phyloP scores from a whole-genome alignment of 345 rosid species.

The Excoecaria cochinchinensis region DNA sequence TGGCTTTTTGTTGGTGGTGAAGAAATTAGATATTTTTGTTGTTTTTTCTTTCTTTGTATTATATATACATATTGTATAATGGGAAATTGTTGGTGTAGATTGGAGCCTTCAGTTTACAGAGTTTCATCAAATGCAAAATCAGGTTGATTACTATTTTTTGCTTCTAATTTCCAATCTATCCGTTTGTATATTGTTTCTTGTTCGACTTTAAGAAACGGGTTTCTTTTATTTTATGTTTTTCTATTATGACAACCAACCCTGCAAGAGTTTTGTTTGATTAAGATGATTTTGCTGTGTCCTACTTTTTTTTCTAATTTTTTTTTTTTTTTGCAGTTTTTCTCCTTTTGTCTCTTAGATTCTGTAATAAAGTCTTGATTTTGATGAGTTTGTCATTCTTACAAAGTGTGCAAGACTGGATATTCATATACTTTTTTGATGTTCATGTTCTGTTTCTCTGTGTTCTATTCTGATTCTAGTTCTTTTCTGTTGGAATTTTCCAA shows the following conservation, averaged over 20 bases:
- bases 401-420: background rate
- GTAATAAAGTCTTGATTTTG: background rate
- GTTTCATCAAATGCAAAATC: constrained; percentile 86
- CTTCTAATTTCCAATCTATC: background rate
- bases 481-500: background rate
- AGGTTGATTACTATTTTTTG: constrained; percentile 45
- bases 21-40: constrained; percentile 11
- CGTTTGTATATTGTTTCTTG: background rate
- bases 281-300: constrained; percentile 3
- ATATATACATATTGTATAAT: constrained; percentile 29
- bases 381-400: background rate
- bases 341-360: background rate
- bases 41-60: constrained; percentile 8
- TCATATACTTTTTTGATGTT: background rate
- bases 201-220: background rate
- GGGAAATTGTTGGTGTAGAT: constrained; percentile 85
- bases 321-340: background rate
- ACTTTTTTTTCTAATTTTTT: background rate
- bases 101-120: constrained; percentile 70
- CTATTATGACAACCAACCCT: background rate
- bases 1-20: constrained; percentile 13
- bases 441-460: background rate
- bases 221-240: background rate
- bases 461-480: background rate
- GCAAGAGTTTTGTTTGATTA: background rate